Conservation (phyloP, 1,284 basidiomycete species). For the Testicularia cyperi region DNA sequence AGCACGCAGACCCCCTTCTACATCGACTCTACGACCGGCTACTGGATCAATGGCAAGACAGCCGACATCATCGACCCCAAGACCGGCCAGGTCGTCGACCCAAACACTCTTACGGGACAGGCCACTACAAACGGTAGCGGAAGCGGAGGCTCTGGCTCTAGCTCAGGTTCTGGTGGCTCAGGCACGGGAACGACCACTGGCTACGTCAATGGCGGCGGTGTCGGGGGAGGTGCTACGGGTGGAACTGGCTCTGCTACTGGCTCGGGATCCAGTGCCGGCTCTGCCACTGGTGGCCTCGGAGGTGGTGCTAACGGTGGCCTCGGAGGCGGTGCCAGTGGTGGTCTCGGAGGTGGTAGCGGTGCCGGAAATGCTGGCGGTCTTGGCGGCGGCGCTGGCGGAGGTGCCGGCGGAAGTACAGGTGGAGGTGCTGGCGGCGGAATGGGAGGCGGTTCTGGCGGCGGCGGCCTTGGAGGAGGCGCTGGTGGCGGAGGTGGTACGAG, state of each 20-base stretch:
- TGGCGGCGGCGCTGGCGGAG: background rate
- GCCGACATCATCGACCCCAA: background rate
- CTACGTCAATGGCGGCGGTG: background rate
- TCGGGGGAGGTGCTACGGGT: background rate
- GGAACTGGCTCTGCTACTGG: background rate
- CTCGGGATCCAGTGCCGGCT: background rate
- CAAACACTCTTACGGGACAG: background rate
- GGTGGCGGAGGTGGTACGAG: too few species aligned
- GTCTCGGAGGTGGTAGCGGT: background rate
- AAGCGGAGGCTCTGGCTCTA: too few species aligned
- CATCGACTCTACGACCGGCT: background rate
- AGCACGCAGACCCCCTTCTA: background rate
- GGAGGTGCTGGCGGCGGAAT: background rate
- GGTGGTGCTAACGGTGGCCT: background rate
- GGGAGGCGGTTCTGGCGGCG: background rate
- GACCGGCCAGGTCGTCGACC: background rate
- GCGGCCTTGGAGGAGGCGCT: background rate
- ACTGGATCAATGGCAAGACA: background rate
- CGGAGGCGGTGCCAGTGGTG: background rate
- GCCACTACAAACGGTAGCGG: too few species aligned
- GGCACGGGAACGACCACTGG: too few species aligned
- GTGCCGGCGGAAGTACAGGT: background rate
- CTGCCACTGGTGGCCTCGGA: background rate
- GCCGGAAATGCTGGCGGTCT: background rate
- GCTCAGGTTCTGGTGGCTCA: too few species aligned